Evolutionary conservation across 2,329 filamentous ascomycete genomes (phyloP), one percentile per base, ranked within the genome.

Genomic region (Lasiodiplodia hormozganensis): DNA sequence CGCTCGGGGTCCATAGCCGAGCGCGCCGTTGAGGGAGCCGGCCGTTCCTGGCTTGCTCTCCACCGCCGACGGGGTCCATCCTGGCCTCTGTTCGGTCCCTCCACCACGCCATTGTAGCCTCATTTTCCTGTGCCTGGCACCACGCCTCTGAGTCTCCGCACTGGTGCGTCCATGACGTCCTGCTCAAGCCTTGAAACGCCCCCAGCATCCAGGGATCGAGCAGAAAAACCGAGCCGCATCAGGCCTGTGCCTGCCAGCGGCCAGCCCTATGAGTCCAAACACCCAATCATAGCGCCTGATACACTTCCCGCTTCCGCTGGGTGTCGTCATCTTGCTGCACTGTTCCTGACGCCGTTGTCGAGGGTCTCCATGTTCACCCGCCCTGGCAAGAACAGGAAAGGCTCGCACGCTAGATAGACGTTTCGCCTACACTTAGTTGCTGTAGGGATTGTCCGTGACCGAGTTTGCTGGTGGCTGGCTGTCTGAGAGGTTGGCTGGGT

Each of bases 351-450:
- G 25, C n/a, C 36, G 28, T n/a, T 34, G 52, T 51, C 65, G 40
- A 51, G 65, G 65, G 21, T 51, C 53, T 38, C 65, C 65, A 67
- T 67, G 65, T 14, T 52, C 52, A 18, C 10, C 51, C 54, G 36
- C 62, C 12, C 16, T 56, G 23, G 52, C 25, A 54, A 66, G n/a
- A 51, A 53, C n/a, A 25, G 23, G 25, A 18, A 25, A 51, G 28
- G 38, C 43, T 56, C 34, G 23, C 21, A 25, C 36, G 62, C 18
- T 10, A 54, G 16, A 43, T 40, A 25, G 18, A 54, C 34, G 51
- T 34, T 25, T 43, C 51, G 31, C 34, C 10, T 36, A 16, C 12
- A 12, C 12, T 12, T 25, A 56, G 62, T 56, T 47, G 51, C 51
- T 56, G 62, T 66, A 36, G 51, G 16, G 47, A 66, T 56, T 34